Percentiles rank a stretch among this genome's conserved stretches.
Evolutionary conservation across 805 yeast species (phyloP).

Genomic region (Saccharomycopsis selenospora): DNA sequence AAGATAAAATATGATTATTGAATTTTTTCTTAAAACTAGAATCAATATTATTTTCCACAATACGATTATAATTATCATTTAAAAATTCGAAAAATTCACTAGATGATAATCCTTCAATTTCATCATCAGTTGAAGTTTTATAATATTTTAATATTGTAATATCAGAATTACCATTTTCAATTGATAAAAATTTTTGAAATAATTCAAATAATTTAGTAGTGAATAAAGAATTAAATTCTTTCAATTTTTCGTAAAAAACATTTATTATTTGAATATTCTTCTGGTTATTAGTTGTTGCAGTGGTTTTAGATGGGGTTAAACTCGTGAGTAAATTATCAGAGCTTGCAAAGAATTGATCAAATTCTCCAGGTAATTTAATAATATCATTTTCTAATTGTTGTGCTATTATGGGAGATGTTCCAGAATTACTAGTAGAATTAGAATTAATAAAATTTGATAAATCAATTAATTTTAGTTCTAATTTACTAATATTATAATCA

Average conservation of each 20-base stretch:
- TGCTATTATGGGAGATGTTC: not conserved
- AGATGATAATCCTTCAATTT: not conserved
- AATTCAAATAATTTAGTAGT: slow-evolving; percentile 1
- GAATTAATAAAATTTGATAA: slow-evolving; percentile 10
- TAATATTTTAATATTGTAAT: not conserved
- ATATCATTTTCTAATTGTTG: not conserved
- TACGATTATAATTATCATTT: slow-evolving; percentile 1
- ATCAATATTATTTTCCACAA: slow-evolving; percentile 1
- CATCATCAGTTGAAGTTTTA: not conserved
- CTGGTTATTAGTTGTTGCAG: not conserved
- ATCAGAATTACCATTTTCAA: not conserved
- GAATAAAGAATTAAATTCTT: not conserved
- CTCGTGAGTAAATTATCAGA: not conserved
- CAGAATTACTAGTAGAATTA: not conserved
- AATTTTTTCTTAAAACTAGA: not conserved
- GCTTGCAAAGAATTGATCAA: not conserved
- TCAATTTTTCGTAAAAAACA: not conserved
- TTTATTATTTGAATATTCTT: not conserved
- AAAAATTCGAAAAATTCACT: slow-evolving; percentile 11
- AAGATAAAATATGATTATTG: not conserved
- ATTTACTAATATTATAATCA: slow-evolving; percentile 11
- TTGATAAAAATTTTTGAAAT: not conserved
- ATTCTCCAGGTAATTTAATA: not conserved
- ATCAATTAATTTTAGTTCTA: slow-evolving; percentile 9
- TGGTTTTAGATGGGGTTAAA: not conserved